Percentiles rank a stretch among this genome's conserved stretches.
Evolutionary conservation across 2,329 filamentous ascomycete species (phyloP).

Genomic region (Rhynchosporium secalis): DNA sequence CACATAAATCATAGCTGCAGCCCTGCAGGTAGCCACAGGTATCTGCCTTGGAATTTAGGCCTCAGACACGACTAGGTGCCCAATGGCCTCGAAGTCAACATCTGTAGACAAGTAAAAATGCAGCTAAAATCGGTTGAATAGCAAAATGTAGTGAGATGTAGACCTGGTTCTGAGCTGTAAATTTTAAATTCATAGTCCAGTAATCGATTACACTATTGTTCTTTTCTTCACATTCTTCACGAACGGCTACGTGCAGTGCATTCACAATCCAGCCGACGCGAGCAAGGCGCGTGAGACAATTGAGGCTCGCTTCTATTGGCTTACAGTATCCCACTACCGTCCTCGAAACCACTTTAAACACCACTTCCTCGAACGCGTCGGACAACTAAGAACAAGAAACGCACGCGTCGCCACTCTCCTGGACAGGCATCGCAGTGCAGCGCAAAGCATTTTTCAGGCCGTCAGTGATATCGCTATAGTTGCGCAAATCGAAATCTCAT

Average conservation of each 20-base stretch:
- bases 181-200: too few species aligned
- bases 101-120: too few species aligned
- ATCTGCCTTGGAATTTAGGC: too few species aligned
- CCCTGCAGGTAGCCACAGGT: too few species aligned
- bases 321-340: slow-evolving; percentile 1
- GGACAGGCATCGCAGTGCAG: slow-evolving; percentile 12
- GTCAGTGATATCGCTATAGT: slow-evolving; percentile 13
- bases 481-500: slow-evolving; percentile 9
- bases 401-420: slow-evolving; percentile 29
- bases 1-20: too few species aligned
- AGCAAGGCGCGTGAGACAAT: not conserved
- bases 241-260: slow-evolving; percentile 13
- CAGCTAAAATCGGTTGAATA: too few species aligned
- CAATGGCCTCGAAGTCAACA: too few species aligned
- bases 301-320: slow-evolving; percentile 11
- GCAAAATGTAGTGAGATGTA: too few species aligned
- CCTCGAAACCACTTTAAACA: slow-evolving; percentile 30
- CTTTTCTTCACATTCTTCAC: slow-evolving; percentile 10
- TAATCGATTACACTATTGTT: too few species aligned
- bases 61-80: too few species aligned
- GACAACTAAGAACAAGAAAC: slow-evolving; percentile 23
- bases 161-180: too few species aligned
- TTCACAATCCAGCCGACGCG: not conserved
- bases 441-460: not conserved
- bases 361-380: slow-evolving; percentile 30